Conservation (phyloP, 148 eudicot species). For the Rhododendron ferrugineum region DNA sequence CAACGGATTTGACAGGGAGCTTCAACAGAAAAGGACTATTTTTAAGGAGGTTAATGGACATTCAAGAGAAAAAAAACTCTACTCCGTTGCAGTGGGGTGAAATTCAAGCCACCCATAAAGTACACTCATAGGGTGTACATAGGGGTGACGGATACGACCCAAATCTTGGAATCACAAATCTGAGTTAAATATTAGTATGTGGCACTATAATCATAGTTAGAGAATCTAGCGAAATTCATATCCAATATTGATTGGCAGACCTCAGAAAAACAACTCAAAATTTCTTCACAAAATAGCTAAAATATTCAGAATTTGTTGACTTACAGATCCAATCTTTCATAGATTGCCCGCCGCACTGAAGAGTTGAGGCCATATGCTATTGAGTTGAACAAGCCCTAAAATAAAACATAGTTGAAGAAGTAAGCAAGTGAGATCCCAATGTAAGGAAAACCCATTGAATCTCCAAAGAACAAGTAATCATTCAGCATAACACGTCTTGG, state of each 20-base stretch:
- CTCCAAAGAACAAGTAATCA: neutral
- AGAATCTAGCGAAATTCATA: neutral
- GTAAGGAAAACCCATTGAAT: neutral
- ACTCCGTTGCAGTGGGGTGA: neutral
- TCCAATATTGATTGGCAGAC: neutral
- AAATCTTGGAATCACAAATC: neutral
- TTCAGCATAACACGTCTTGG: neutral
- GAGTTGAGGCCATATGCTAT: conserved; percentile 95
- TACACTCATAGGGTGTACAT: neutral
- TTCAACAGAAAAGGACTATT: neutral
- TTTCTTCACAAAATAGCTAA: neutral
- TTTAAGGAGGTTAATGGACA: neutral
- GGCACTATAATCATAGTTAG: neutral
- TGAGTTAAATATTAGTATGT: neutral
- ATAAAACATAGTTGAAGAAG: conserved; percentile 9
- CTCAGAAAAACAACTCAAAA: neutral
- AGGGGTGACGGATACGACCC: neutral
- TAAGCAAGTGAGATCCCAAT: neutral
- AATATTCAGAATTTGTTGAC: conserved; percentile 24
- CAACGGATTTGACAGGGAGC: neutral
- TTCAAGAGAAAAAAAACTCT: neutral
- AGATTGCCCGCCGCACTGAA: conserved; percentile 74
- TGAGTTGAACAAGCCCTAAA: conserved; percentile 89
- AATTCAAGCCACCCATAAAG: neutral
- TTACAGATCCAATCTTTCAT: conserved; percentile 86